Evolutionary conservation across 495 filamentous ascomycete genomes (phyloP).

Genomic region (Hypoxylon crocopeplum): DNA sequence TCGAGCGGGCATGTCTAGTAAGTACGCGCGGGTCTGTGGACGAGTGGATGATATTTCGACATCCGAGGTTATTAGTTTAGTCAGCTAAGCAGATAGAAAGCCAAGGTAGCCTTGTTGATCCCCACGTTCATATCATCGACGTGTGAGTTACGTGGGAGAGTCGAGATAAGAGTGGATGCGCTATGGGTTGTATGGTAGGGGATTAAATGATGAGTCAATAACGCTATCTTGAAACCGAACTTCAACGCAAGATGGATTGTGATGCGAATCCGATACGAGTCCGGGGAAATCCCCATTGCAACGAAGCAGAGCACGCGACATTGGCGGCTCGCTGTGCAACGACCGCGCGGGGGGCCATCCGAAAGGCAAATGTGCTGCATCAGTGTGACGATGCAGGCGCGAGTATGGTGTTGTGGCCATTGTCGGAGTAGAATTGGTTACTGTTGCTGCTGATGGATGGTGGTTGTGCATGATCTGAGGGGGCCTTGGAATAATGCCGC

Average conservation of each 20-base stretch:
- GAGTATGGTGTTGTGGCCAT: constrained; percentile 22
- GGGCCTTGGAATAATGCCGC: not conserved
- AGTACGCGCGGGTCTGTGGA: constrained; percentile 8
- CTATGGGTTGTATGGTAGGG: not conserved
- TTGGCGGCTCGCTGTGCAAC: constrained; percentile 34
- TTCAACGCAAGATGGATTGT: constrained; percentile 25
- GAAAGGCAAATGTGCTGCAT: constrained; percentile 27
- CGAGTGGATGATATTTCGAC: constrained; percentile 7
- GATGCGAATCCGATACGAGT: constrained; percentile 37
- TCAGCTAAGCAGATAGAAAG: constrained; percentile 9
- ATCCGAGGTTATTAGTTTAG: constrained; percentile 29
- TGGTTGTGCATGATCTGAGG: constrained; percentile 22
- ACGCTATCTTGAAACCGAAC: constrained; percentile 25
- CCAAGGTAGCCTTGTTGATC: constrained; percentile 23
- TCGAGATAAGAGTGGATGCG: constrained; percentile 32
- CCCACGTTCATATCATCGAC: constrained; percentile 28
- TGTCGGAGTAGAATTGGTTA: constrained; percentile 12
- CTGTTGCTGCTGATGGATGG: constrained; percentile 6
- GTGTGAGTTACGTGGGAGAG: constrained; percentile 15
- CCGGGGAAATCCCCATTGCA: constrained; percentile 32
- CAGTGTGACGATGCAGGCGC: constrained; percentile 28
- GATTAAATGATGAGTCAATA: constrained; percentile 19
- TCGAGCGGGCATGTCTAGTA: constrained; percentile 14
- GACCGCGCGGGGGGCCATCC: constrained; percentile 32
- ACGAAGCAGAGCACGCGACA: constrained; percentile 34